Conservation (phyloP, 306 rosid species). For the Mimosa pudica region DNA sequence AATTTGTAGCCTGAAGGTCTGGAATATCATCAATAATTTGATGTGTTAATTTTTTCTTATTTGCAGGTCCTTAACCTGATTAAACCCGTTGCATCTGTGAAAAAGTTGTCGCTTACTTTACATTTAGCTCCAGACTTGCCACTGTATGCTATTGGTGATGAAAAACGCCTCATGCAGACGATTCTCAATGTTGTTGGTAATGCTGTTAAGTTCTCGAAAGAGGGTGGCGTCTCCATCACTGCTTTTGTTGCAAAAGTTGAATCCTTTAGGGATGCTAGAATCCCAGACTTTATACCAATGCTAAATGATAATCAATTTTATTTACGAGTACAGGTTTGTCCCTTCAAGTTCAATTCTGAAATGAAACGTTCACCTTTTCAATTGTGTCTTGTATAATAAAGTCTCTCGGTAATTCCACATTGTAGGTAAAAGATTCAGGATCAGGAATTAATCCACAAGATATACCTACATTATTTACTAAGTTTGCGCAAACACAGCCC, state of each 20-base stretch:
- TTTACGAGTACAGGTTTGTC: constrained; percentile 83
- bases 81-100: constrained; percentile 86
- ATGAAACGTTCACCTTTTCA: constrained; percentile 18
- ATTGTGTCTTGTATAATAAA: constrained; percentile 15
- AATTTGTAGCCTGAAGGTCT: constrained; percentile 18
- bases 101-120: constrained; percentile 65
- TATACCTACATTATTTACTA: constrained; percentile 78
- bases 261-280: constrained; percentile 68
- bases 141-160: constrained; percentile 71
- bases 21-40: constrained; percentile 33
- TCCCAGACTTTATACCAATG: constrained; percentile 68
- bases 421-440: constrained; percentile 89
- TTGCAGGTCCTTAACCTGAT: constrained; percentile 85
- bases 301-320: constrained; percentile 81
- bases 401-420: constrained; percentile 17
- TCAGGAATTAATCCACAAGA: constrained; percentile 86
- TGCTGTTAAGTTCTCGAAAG: constrained; percentile 95
- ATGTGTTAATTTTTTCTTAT: constrained; percentile 31
- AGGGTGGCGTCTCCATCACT: constrained; percentile 71
- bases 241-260: constrained; percentile 75
- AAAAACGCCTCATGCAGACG: constrained; percentile 88
- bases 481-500: constrained; percentile 83
- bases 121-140: constrained; percentile 82
- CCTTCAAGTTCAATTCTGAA: constrained; percentile 38
- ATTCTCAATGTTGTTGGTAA: constrained; percentile 89